Base-by-base conservation (phyloP, 2,329 filamentous ascomycete genomes). In the Colletotrichum sp. region DNA sequence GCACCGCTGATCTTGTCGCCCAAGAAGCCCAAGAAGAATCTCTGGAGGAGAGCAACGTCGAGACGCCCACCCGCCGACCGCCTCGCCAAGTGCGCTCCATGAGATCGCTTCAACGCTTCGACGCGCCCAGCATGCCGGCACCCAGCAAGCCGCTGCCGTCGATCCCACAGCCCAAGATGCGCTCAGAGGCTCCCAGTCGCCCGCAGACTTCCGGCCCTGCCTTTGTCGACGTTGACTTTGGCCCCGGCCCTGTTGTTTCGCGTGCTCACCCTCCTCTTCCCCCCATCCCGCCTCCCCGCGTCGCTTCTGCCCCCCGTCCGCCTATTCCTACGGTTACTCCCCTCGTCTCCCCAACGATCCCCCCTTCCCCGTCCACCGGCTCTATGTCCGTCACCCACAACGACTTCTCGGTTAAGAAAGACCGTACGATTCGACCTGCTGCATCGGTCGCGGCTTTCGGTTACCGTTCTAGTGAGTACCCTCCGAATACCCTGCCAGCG, bases 131-230 rank as follows among this genome's bases (percentile, higher is more conserved):
- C 30, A n/a, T 64, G 39, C 70, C 70, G 15, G 71, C 74, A 19
- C 74, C 74, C 59, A 60, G 60, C 64, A 76, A 74, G 59, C 74
- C 74, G n/a, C 25, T 76, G 57, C 74, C 74, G 8, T 55, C 71
- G 12, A 22, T 74, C 6, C 74, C 74, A 7, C 25, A n/a, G 19
- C 59, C 39, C 34, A 68, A 44, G 27, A 6, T 22, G 12, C 71
- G 34, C 15, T 3, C 48, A 15, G 59, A 69, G 19, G 22, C 36
- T 39, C 57, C 55, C 5, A 34, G 25, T 2, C 30, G 30, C 4
- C 34, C 44, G 15, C 32, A 55, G 15, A 36, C 55, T 32, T 34
- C 52, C n/a, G n/a, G 44, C 2, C 44, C n/a, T 22, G 52, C 32
- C 61, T 63, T 63, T 9, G 27, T 74, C 22, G 65, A 68, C 27